Conservation (phyloP, 768 basidiomycete genomes). For the Rickenella mellea region DNA sequence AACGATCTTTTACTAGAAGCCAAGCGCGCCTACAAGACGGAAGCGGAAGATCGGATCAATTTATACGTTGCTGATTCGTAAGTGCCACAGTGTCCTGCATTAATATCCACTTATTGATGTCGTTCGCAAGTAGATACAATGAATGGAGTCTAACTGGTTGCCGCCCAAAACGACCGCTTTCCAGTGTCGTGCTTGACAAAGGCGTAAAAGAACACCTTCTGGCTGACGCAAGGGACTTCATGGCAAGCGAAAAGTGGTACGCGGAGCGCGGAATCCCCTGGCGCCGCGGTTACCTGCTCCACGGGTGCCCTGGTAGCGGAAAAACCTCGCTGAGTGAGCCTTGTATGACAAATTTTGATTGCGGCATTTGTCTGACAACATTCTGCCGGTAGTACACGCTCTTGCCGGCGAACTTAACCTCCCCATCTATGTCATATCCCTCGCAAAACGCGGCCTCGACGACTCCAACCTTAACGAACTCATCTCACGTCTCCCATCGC, state of each 20-base stretch:
- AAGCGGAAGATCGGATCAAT: constrained; percentile 40
- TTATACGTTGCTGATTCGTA: constrained; percentile 42
- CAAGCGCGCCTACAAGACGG: constrained; percentile 38
- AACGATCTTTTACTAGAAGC: constrained; percentile 45
- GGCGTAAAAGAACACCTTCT: constrained; percentile 57
- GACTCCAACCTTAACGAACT: constrained; percentile 49
- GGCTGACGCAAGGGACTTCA: constrained; percentile 63
- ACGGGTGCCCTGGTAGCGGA: constrained; percentile 69
- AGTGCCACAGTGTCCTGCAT: constrained; percentile 4
- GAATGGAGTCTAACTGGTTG: constrained; percentile 47
- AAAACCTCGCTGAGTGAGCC: constrained; percentile 55
- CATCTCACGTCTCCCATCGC: constrained; percentile 54
- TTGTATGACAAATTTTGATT: neutral
- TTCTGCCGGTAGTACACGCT: constrained; percentile 35
- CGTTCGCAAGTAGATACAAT: constrained; percentile 14
- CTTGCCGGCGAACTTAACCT: constrained; percentile 72
- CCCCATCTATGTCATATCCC: constrained; percentile 63
- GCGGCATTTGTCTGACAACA: neutral
- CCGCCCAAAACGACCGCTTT: constrained; percentile 54
- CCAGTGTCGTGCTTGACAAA: constrained; percentile 62
- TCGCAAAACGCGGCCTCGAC: constrained; percentile 54
- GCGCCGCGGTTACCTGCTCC: constrained; percentile 69
- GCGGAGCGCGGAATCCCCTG: constrained; percentile 70
- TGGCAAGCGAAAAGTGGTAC: constrained; percentile 65
- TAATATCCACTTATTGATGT: constrained; percentile 1